Base-by-base conservation (phyloP, 371 early-diverging fungal genomes). In the Mortierella sp. region DNA sequence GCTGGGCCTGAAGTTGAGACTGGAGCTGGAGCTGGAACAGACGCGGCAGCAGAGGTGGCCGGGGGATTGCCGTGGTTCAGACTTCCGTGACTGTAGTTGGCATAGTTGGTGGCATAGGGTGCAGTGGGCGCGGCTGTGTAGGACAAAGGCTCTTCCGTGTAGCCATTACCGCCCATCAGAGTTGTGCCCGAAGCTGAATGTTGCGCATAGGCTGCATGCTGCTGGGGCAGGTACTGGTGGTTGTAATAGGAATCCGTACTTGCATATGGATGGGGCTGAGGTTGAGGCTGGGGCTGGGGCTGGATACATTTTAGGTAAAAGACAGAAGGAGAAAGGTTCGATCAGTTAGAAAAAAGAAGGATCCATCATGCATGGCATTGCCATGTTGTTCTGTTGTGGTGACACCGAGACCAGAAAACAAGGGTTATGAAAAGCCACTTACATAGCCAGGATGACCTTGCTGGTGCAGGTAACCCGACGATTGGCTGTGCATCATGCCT, bases 181-280 rank as follows among this genome's bases (percentile, higher is more conserved):
- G 66, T 66, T 16, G 64, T 47, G 19, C 21, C 56, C 19, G 28
- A 12, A 18, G 37, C 37, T 9, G 37, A 37, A 9, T 37, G 37
- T 9, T 37, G 37, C 5, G 37, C 37, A 37, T 37, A 51, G 21
- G 18, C 50, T 25, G 19, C 1, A 9, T 64, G 70, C n/a, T 56
- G 64, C 18, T 75, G 66, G 19, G 5, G 19, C 15, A 56, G 60
- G 19, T 75, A 75, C 29, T 43, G 57, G 47, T 29, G 28, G 44
- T 70, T 75, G 47, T 75, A 70, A 48, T 70, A 75, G 21, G 47
- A 25, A 0, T 62, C 70, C 19, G 52, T 57, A 0, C 62, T 55
- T 16, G 47, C 37, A 53, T 61, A 64, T 19, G 56, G 23, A 18
- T 23, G 66, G 14, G 44, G 46, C 28, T 44, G 64, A 46, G 30